Evolutionary conservation across 1,284 basidiomycete genomes (phyloP), one percentile per base, ranked within the genome.

Genomic region (Tilletia setariae): DNA sequence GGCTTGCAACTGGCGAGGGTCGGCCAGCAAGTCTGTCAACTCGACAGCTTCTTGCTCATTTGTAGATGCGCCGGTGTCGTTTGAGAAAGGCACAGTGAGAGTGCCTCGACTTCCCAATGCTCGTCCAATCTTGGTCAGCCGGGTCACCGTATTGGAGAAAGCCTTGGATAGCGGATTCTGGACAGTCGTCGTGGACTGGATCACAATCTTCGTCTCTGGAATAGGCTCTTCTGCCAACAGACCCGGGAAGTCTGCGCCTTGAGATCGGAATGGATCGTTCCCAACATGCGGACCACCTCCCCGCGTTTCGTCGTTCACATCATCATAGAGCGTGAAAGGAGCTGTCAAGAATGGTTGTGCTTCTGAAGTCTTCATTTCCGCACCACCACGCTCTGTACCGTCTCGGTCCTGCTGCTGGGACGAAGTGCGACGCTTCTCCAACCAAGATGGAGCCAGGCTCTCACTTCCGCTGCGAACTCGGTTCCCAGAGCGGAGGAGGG

Each of bases 121-220:
- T 1, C 90, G 87, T 74, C 87, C 90, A 89, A 91, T 91, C n/a
- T 90, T 85, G 8, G 91, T 91, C 16, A 93, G 83, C 2, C 89
- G 87, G 1, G 91, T 90, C 63, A 92, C 89, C 0, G 91, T 91
- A 82, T 89, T 91, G 53, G 91, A 90, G 63, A 93, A 87, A 13
- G 87, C 91, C 2, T 90, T 86, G 0, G 90, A 91, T 30, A 92
- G 84, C 0, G 89, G 85, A 74, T 86, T 89, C 11, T 74, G 65
- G 4, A 74, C 56, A 9, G 30, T 35, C 9, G 28, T 30, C 28
- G 56, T 21, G 2, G 56, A 30, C 28, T 61, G 56, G 2, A 61
- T 35, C 30, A 61, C 32, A 13, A 61, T 35, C 16, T 19, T 19
- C 2, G 56, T 7, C 32, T 61, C 28, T 2, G 28, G 56, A 25